phyloP scores from a whole-genome alignment of 495 filamentous ascomycete genomes.

The Xylaria curta region DNA sequence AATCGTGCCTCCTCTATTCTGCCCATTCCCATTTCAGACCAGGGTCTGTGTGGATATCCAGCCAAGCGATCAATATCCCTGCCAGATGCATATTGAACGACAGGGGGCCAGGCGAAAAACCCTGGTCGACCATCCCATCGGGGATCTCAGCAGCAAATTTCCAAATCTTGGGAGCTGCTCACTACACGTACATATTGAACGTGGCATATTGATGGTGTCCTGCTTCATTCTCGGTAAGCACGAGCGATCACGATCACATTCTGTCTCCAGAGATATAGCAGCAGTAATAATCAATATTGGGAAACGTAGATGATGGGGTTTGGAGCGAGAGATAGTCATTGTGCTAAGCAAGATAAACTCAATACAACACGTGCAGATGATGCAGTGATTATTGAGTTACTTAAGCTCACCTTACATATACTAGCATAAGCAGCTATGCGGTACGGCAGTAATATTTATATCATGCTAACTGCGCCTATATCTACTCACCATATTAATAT shows the following conservation, averaged over 20 bases:
- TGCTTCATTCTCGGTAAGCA: constrained; percentile 33
- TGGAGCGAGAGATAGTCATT: background rate
- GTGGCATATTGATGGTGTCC: constrained; percentile 7
- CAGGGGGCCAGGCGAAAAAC: constrained; percentile 22
- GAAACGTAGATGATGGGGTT: background rate
- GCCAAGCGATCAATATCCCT: constrained; percentile 40
- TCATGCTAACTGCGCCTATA: constrained; percentile 16
- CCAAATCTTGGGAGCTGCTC: constrained; percentile 28
- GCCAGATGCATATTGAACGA: constrained; percentile 32
- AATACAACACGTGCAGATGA: background rate
- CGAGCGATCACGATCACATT: constrained; percentile 14
- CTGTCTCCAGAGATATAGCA: background rate
- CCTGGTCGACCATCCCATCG: constrained; percentile 26
- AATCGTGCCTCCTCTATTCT: background rate
- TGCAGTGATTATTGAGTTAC: background rate
- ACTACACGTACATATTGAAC: constrained; percentile 8
- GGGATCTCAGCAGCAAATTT: constrained; percentile 36
- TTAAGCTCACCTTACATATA: constrained; percentile 5
- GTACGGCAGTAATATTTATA: background rate
- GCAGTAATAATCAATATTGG: background rate
- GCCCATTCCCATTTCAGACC: constrained; percentile 13
- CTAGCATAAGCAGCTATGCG: background rate
- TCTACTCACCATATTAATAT: constrained; percentile 6
- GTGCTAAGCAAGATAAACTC: background rate
- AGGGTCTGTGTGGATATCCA: constrained; percentile 34